These are phyloP conservation scores for Mycena haematopus DNA, from an alignment of 768 basidiomycete genomes.

Conservation along the genomic window DNA sequence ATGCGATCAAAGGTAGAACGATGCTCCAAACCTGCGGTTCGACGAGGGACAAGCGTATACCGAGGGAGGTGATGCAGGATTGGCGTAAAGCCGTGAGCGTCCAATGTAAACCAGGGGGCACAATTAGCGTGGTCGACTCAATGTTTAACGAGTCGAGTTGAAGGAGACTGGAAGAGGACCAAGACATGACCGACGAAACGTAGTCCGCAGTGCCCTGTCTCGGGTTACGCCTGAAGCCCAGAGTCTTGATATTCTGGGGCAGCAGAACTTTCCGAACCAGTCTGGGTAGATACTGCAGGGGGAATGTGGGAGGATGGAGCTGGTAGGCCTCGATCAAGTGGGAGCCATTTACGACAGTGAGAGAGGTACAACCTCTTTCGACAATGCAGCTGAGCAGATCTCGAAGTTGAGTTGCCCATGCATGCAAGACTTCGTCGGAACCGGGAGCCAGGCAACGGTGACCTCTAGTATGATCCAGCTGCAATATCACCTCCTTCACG, in stretches of 20 bases:
- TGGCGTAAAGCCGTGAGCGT: slow-evolving; percentile 1
- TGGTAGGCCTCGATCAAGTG: not conserved
- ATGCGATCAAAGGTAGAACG: too few relatives aligned
- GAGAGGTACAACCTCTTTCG: not conserved
- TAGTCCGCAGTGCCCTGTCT: not conserved
- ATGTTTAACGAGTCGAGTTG: not conserved
- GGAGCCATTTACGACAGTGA: not conserved
- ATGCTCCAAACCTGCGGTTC: not conserved
- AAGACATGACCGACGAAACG: not conserved
- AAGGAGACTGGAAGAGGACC: not conserved
- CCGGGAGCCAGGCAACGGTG: not conserved
- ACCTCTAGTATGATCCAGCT: not conserved
- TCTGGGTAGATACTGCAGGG: not conserved
- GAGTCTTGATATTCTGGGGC: not conserved
- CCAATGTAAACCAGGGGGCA: slow-evolving; percentile 1
- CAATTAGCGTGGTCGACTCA: not conserved
- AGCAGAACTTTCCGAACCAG: not conserved
- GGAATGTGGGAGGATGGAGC: not conserved
- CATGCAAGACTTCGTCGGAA: not conserved
- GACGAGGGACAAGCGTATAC: not conserved
- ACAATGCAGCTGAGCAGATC: slow-evolving; percentile 4
- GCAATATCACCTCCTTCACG: not conserved
- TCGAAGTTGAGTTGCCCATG: not conserved
- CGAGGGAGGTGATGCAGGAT: not conserved
- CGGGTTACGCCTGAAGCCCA: not conserved